Base-by-base conservation (phyloP, 2,329 filamentous ascomycete genomes). In the Dissoconium aciculare region DNA sequence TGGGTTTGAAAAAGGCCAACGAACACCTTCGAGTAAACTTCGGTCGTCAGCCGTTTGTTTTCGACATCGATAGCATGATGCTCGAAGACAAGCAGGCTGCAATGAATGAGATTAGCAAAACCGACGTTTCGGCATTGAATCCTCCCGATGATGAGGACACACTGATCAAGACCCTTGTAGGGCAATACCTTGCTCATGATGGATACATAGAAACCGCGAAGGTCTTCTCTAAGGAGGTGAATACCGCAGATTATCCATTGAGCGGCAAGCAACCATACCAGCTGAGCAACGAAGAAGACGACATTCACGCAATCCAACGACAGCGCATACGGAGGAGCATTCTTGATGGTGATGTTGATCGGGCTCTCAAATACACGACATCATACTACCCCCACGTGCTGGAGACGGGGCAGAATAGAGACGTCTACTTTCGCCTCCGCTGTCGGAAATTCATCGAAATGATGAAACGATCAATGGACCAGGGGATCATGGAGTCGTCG, bases 371-470 rank as follows among this genome's bases (percentile, higher is more conserved):
- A 52, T 69, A 77, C 45, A 92, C 81, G 3, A 71, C 75, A 29
- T 63, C 66, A 9, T 81, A 75, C 48, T 98, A 94, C 46, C 79
- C 82, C 4, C 66, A 69, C 14, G 83, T 95, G 1, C 66, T 98
- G 11, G 66, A 71, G 27, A 70, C 81, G 13, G 47, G 46, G 15
- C 30, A 44, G 25, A 83, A 93, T 47, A 73, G 81, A 32, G 73
- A 83, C 32, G 83, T 94, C 11, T 75, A 85, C 51, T 95, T 98
- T 57, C 78, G 76, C 35, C 63, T 98, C 28, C 73, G 78, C 42
- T 94, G 85, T 51, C 74, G 84, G 37, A 91, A 89, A 51, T 94
- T 95, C 53, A 77, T 95, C 37, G 89, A 98, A 55, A 87, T 98
- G 77, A 83, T 92, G 46, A 71, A 79, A 24, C 70, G 68, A 35